Conservation (phyloP, 768 basidiomycete species). For the Paxillus involutus region DNA sequence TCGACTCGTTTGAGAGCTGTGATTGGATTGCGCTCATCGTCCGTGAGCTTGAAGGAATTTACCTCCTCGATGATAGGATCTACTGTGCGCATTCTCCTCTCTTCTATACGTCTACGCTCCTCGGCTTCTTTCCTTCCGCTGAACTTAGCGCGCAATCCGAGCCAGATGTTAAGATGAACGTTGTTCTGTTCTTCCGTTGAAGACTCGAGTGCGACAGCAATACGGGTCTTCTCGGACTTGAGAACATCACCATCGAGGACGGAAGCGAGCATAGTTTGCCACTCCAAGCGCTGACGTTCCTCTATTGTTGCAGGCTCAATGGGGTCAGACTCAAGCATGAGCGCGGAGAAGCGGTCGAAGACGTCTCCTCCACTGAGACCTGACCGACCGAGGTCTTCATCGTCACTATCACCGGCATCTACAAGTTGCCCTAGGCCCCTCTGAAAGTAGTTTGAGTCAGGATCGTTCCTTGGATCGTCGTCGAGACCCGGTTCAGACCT, state of each 20-base stretch:
- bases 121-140: conserved; percentile 79
- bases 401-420: conserved; percentile 73
- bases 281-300: conserved; percentile 84
- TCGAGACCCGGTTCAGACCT: conserved; percentile 60
- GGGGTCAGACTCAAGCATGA: conserved; percentile 60
- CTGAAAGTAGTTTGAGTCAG: conserved; percentile 82
- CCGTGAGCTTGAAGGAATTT: conserved; percentile 65
- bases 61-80: conserved; percentile 86
- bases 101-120: conserved; percentile 79
- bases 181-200: conserved; percentile 69
- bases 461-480: conserved; percentile 74
- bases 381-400: conserved; percentile 57
- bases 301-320: conserved; percentile 68
- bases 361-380: conserved; percentile 44
- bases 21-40: conserved; percentile 32
- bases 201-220: conserved; percentile 75
- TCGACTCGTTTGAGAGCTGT: conserved; percentile 63
- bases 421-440: conserved; percentile 66
- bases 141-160: conserved; percentile 86
- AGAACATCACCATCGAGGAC: conserved; percentile 94
- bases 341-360: conserved; percentile 50
- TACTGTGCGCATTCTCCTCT: conserved; percentile 76
- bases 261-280: conserved; percentile 94
- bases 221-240: conserved; percentile 91
- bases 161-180: conserved; percentile 75